Evolutionary conservation across 306 rosid species (phyloP).

Genomic region (Pyrus pyrifolia): DNA sequence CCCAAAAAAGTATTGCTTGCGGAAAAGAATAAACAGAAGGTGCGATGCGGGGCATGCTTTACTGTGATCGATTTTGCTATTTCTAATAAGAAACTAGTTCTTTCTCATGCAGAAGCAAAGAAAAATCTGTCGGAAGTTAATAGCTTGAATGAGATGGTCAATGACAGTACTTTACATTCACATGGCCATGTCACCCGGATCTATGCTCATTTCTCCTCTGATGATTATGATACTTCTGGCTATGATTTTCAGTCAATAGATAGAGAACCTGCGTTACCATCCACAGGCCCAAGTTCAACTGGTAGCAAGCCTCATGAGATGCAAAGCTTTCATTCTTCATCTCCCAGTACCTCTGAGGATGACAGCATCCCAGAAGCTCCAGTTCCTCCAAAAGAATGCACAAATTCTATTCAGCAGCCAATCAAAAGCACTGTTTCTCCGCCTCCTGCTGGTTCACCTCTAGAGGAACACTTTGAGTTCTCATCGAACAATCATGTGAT

Average conservation of each 20-base stretch:
- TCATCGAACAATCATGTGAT: constrained; percentile 43
- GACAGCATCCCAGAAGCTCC: constrained; percentile 55
- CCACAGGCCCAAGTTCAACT: constrained; percentile 36
- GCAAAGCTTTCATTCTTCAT: constrained; percentile 67
- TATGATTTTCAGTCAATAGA: constrained; percentile 80
- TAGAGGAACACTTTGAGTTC: constrained; percentile 63
- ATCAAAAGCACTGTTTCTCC: constrained; percentile 39
- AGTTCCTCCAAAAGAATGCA: constrained; percentile 33
- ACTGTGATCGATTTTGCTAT: constrained; percentile 46
- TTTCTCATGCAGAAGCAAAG: constrained; percentile 43
- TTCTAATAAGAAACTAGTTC: constrained; percentile 49
- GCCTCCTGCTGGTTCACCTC: constrained; percentile 71
- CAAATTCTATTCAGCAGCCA: constrained; percentile 36
- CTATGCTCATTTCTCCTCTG: constrained; percentile 71
- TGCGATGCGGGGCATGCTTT: constrained; percentile 81
- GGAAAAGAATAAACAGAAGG: constrained; percentile 49
- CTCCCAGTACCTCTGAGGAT: constrained; percentile 67
- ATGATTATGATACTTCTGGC: constrained; percentile 75
- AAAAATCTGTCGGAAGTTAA: constrained; percentile 23
- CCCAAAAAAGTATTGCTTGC: constrained; percentile 50
- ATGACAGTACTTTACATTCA: constrained; percentile 26
- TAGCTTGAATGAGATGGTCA: constrained; percentile 30
- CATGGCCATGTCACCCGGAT: constrained; percentile 31
- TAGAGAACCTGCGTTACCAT: constrained; percentile 46
- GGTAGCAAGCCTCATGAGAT: constrained; percentile 58